A percentile compares a stretch with the other conserved stretches of the same genome.
Conservation (phyloP, 2,329 filamentous ascomycete genomes). For the Fusarium caatingaense region DNA sequence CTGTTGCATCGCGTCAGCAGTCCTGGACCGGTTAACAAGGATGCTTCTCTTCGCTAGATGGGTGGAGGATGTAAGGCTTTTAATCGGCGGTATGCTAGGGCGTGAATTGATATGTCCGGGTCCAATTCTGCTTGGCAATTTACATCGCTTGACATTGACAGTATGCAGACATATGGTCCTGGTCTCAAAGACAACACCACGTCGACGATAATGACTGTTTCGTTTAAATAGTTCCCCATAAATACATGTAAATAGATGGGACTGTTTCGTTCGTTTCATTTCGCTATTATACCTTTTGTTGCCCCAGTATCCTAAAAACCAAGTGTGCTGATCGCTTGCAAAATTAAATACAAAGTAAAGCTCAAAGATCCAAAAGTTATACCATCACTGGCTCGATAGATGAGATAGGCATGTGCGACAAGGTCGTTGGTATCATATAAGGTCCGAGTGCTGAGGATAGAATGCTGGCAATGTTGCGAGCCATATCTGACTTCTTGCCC, state of each 20-base stretch:
- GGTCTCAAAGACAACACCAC: not conserved
- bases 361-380: constrained; percentile 4
- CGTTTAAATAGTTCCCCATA: constrained; percentile 4
- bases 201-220: constrained; percentile 22
- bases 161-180: not conserved
- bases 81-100: not conserved
- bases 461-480: constrained; percentile 45
- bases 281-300: constrained; percentile 18
- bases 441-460: constrained; percentile 42
- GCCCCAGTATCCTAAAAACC: constrained; percentile 3
- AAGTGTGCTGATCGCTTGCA: constrained; percentile 1
- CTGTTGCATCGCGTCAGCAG: not conserved
- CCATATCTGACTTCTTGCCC: constrained; percentile 66
- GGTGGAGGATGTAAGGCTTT: not conserved
- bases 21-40: not conserved
- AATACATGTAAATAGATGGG: constrained; percentile 17
- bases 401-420: constrained; percentile 30
- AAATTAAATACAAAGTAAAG: constrained; percentile 10
- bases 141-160: not conserved
- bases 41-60: not conserved
- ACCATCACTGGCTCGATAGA: constrained; percentile 33
- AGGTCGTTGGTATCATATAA: constrained; percentile 40
- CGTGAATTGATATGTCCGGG: not conserved
- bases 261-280: constrained; percentile 12
- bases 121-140: not conserved